These are phyloP conservation scores for Collybiopsis luxurians DNA, from an alignment of 768 basidiomycete genomes.

Conservation along the genomic window DNA sequence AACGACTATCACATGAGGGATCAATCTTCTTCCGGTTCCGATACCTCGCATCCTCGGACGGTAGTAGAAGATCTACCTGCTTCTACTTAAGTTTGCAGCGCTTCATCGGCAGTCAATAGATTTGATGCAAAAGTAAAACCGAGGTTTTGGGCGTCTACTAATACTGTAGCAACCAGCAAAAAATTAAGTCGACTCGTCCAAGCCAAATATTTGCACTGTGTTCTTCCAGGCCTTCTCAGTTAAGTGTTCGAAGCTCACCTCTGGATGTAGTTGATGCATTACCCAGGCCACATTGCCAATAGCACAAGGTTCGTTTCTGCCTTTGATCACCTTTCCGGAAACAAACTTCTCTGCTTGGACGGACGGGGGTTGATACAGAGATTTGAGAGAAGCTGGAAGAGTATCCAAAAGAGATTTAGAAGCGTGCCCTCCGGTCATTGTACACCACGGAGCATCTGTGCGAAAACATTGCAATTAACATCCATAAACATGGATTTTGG, in stretches of 20 bases:
- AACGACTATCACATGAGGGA: too few species aligned
- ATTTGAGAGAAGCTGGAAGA: constrained; percentile 43
- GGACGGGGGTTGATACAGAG: constrained; percentile 48
- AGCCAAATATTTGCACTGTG: constrained; percentile 55
- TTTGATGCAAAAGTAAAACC: too few species aligned
- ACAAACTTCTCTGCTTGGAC: constrained; percentile 59
- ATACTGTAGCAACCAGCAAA: too few species aligned
- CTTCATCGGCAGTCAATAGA: too few species aligned
- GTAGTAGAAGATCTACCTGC: too few species aligned
- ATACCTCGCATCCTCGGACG: too few species aligned
- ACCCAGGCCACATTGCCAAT: constrained; percentile 76
- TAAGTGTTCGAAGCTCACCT: constrained; percentile 50
- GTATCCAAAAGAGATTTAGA: constrained; percentile 48
- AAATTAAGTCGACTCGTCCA: constrained; percentile 33
- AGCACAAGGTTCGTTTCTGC: constrained; percentile 69
- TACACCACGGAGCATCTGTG: constrained; percentile 71
- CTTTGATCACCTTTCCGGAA: constrained; percentile 63
- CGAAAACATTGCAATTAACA: too few species aligned
- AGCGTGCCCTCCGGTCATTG: constrained; percentile 64
- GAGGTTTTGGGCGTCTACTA: too few species aligned
- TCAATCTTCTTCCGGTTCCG: too few species aligned
- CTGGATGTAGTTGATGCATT: constrained; percentile 42
- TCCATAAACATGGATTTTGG: too few species aligned
- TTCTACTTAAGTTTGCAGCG: too few species aligned
- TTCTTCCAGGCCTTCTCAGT: constrained; percentile 61